Base-by-base conservation (phyloP, 441 rosid genomes). In the Dalechampia spathulata region DNA sequence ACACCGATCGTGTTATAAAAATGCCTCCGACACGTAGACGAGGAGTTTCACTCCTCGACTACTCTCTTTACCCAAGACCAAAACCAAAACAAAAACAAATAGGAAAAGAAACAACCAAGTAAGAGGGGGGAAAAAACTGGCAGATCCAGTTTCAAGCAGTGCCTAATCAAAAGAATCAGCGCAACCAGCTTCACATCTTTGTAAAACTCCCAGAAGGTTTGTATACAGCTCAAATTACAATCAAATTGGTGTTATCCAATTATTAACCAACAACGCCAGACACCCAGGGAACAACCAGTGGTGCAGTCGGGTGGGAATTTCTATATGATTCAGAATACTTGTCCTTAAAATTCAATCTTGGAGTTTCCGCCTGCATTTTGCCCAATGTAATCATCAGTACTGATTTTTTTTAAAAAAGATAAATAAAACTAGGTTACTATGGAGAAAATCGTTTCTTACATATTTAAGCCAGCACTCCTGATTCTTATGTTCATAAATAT, bases 381-480 rank as follows among this genome's bases (percentile, higher is more conserved):
- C 62, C 20, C 46, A 26, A 52, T 54, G 1, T 45, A 55, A 46
- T 46, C 0, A 28, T 46, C 47, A 43, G 26, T 14, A 44, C 53
- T 22, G 55, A 14, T 56, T 37, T 8, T 47, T 42, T 2, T 3
- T 16, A 32, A 45, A 11, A 14, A 47, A 61, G 17, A 44, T 30
- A 36, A 30, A n/a, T n/a, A 51, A 34, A 26, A 21, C 45, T 49
- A 21, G 30, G 12, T 60, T 34, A 32, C 21, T 5, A 23, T 32
- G 26, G 20, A 34, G 22, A 32, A 7, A 17, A 37, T 26, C 19
- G 15, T 44, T 9, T 60, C 96, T 87, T 77, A 93, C 99, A 60
- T 73, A 80, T 87, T 93, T 93, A 53, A 93, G 93, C 97, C 99
- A 93, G 76, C 99, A 93, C 61, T 90, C 97, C 69, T 71, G 79